Evolutionary conservation across 192 early-diverging fungal species (phyloP), one percentile per base, ranked within the genome.

Genomic region (Radiomyces spectabilis): DNA sequence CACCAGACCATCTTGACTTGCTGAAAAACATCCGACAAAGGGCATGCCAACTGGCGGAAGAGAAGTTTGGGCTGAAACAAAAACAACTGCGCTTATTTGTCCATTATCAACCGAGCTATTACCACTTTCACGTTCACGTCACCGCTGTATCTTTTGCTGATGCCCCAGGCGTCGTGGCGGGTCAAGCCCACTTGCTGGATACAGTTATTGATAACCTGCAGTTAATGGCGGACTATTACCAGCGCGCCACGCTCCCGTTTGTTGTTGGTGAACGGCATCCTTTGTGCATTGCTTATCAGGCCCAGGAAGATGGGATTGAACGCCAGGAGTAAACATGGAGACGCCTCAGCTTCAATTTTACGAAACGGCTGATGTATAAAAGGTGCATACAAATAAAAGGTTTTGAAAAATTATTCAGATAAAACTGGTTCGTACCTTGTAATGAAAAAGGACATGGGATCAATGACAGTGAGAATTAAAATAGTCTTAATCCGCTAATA

Each of bases 91-190:
- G 85, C 31, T 51, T 89, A 24, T 91, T 84, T 65, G 63, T 89
- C 2, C 89, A 91, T 58, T 89, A 91, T 54, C 85, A 88, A 61
- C 89, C 89, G 3, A 81, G 79, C 4, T 91, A 91, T 55, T 91
- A 91, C 53, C 89, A 89, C 39, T 80, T 91, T 33, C 89, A 91
- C 54, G 61, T 91, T 15, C 85, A 91, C 53, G 71, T 88, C n/a
- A 85, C 85, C 10, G 79, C 85, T 64, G 63, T 87, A 2, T 57
- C 72, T 5, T 63, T 78, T 37, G 75, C 73, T 19, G 69, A 65
- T 18, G 76, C 76, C 0, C 60, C 75, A 7, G 82, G 85, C 18
- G 76, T 83, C 26, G 35, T 63, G 1, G 75, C 76, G 8, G 86
- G 81, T 13, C 82, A 85, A 43, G 83, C 85, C 0, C 86, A 86